Evolutionary conservation across 1,284 basidiomycete genomes (phyloP), one percentile per base, ranked within the genome.

Genomic region (Cutaneotrichosporon cyanovorans): DNA sequence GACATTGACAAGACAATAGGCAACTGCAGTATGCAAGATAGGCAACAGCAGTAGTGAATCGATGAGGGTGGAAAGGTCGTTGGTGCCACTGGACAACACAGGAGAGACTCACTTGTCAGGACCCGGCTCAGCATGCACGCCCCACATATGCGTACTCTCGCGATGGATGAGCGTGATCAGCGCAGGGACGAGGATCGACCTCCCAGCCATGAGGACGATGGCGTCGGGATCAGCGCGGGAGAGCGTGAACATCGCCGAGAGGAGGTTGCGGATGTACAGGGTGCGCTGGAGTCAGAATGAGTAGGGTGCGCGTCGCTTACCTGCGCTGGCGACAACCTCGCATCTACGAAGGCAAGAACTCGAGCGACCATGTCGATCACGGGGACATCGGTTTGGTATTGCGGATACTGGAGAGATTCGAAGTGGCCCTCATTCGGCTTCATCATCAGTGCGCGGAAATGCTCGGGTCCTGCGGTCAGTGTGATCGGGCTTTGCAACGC

Each of bases 201-300:
- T 42, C n/a, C 62, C 55, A 2, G 56, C 57, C 33, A 69, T 52
- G n/a, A 69, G 55, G 2, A 64, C 46, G 1, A 61, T 53, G 2
- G 62, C 62, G 46, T 68, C 63, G 5, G 50, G 37, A 35, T 67
- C 56, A 6, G 60, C 46, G 12, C 58, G 49, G 1, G 60, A 43
- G 14, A 69, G 36, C 56, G 61, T 59, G 23, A 53, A 56, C 5
- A 66, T 37, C 0, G 55, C 60, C 7, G 41, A 25, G 21, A 59
- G 49, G 11, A 56, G 35, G 6, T 25, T 39, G 20, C 50, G 38
- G 10, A 45, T 45, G 32, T 53, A 45, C 2, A 44, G 48, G 21
- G 42, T 37, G 7, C 34, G 36, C 45, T 53, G 25, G 25, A 12
- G 25, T 28, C 25, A 28, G 25, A 7, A 12, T 7, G 25, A 12